Conservation (phyloP, 2,329 filamentous ascomycete genomes). For the Didymella keratinophila region DNA sequence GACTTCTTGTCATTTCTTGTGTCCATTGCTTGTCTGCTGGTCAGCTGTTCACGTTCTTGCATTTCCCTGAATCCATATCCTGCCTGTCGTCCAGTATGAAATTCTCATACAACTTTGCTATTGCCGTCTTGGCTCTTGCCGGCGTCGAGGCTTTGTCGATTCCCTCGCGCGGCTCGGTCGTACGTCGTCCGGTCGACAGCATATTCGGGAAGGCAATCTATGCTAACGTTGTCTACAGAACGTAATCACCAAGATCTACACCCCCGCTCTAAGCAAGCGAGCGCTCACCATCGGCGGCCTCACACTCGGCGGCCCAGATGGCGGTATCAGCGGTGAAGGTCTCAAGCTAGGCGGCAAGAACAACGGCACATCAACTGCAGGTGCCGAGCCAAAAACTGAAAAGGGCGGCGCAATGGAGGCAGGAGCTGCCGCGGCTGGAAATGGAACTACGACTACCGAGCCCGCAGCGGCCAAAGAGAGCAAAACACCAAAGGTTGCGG, state of each 20-base stretch:
- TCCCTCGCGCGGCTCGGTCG: conserved; percentile 29
- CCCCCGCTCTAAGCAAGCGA: neutral
- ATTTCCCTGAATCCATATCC: neutral
- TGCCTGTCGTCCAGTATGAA: conserved; percentile 32
- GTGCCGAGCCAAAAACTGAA: conserved; percentile 3
- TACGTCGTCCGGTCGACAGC: conserved; percentile 22
- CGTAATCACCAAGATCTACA: conserved; percentile 16
- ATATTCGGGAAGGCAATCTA: neutral
- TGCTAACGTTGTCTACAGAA: conserved; percentile 3
- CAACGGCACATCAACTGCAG: conserved; percentile 19
- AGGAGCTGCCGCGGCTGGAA: conserved; percentile 10
- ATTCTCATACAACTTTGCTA: conserved; percentile 24
- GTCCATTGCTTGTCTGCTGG: conserved; percentile 20
- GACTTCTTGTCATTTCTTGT: conserved; percentile 20
- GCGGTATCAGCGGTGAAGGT: conserved; percentile 38
- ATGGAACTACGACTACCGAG: conserved; percentile 1
- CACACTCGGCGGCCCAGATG: conserved; percentile 41
- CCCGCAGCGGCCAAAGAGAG: conserved; percentile 11
- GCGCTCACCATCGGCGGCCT: conserved; percentile 39
- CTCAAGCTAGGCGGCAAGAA: conserved; percentile 33
- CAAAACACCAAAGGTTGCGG: conserved; percentile 2
- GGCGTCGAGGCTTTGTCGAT: conserved; percentile 33
- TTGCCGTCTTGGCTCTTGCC: conserved; percentile 34
- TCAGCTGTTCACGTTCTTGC: conserved; percentile 8
- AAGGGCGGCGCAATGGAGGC: conserved; percentile 4